Base-by-base conservation (phyloP, 2,329 filamentous ascomycete genomes). In the Cladosporium sp. region DNA sequence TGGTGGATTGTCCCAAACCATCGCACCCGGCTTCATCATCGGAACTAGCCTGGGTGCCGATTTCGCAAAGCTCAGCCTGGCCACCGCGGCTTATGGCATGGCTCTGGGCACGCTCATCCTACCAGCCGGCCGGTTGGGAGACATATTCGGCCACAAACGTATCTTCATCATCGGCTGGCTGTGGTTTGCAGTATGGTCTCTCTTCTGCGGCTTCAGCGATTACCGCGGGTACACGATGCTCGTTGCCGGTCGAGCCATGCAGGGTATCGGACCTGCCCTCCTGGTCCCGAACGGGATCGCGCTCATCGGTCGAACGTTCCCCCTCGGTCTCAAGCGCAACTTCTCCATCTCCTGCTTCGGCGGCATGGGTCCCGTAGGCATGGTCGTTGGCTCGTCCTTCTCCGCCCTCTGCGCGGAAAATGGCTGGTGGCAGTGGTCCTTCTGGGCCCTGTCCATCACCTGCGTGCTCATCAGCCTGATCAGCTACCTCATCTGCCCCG, bases 61-160 rank as follows among this genome's bases (percentile, higher is more conserved):
- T 43, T 66, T 71, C 3, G 74, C 69, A 20, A 63, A 73, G 38
- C 65, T 71, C 30, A 67, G 69, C n/a, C 74, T 71, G 69, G 63
- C 73, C 47, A 68, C 71, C 34, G 70, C 72, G 4, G 70, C 64
- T 11, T 74, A 73, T 61, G 65, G 63, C 34, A 58, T 73, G 24
- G 71, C 71, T 0, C 67, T 73, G 9, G 71, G 71, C 19, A 72
- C 70, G 3, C 72, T 73, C 55, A 74, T 74, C 50, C 64, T 74
- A 22, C 68, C 72, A 24, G 67, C 69, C 12, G 72, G 72, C 9
- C 64, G 70, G 15, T 52, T 73, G 4, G 72, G 72, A 18, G 72
- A 74, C 45, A 64, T 71, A 13, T 64, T 72, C 38, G 71, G 71
- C 7, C 68, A 73, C 63, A 72, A 72, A 57, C 63, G 63, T 4